Percentiles rank a stretch among this genome's conserved stretches.
phyloP scores from a whole-genome alignment of 805 yeast genomes.

The Nematodospora valgi region DNA sequence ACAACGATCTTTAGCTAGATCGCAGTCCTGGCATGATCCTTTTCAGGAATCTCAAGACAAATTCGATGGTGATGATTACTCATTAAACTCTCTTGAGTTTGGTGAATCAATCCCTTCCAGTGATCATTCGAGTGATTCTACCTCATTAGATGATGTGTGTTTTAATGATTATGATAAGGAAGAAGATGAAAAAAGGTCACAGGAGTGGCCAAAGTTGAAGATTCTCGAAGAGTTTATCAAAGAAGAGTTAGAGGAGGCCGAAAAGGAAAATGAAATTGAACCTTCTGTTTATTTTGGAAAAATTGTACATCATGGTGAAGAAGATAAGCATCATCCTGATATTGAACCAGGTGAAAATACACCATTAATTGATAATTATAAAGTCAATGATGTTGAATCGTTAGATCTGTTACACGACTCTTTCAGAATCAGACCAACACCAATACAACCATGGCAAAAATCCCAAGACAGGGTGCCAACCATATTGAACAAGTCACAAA shows the following conservation, averaged over 20 bases:
- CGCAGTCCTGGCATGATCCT: constrained; percentile 4
- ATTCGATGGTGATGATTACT: constrained; percentile 10
- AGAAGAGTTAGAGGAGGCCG: constrained; percentile 51
- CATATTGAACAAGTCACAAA: constrained; percentile 18
- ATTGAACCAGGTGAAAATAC: constrained; percentile 24
- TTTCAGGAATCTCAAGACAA: constrained; percentile 2
- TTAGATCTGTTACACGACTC: constrained; percentile 38
- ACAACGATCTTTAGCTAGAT: constrained; percentile 18
- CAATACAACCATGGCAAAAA: constrained; percentile 70
- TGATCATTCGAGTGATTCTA: constrained; percentile 57
- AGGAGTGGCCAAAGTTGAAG: constrained; percentile 79
- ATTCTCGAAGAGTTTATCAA: constrained; percentile 73
- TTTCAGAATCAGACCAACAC: constrained; percentile 66
- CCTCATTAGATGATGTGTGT: constrained; percentile 90
- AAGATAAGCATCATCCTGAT: neutral
- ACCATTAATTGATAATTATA: constrained; percentile 27
- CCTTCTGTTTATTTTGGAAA: constrained; percentile 9
- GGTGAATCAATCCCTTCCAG: constrained; percentile 63
- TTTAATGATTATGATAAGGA: constrained; percentile 67
- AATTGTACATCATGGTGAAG: constrained; percentile 4
- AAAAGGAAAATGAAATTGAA: constrained; percentile 1
- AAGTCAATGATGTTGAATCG: constrained; percentile 31
- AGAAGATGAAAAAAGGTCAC: constrained; percentile 13
- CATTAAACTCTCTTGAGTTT: constrained; percentile 32
- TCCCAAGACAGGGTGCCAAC: constrained; percentile 26